Percentiles rank a stretch among this genome's conserved stretches.
These are phyloP conservation scores for Tricholoma furcatifolium DNA, from an alignment of 768 basidiomycete genomes.

Conservation along the genomic window DNA sequence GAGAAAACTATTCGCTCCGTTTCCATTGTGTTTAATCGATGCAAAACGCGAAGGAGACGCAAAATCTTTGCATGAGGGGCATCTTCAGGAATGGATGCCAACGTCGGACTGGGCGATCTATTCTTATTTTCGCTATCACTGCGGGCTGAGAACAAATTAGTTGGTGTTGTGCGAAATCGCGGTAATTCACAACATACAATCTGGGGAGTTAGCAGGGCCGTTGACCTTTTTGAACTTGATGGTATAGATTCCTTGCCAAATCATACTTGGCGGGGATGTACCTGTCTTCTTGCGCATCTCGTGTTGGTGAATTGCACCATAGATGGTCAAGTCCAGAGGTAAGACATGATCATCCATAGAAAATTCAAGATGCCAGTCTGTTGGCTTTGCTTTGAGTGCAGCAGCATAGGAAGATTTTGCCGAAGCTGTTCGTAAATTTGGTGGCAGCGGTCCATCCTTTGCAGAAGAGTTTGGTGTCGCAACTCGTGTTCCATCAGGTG, in stretches of 20 bases:
- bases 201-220: constrained; percentile 69
- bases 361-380: constrained; percentile 97
- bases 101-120: constrained; percentile 61
- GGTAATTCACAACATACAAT: constrained; percentile 46
- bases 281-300: constrained; percentile 76
- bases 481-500: constrained; percentile 93
- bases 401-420: constrained; percentile 83
- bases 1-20: constrained; percentile 54
- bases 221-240: constrained; percentile 91
- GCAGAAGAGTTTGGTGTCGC: constrained; percentile 71
- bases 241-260: constrained; percentile 90
- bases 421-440: constrained; percentile 27
- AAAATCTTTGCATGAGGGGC: constrained; percentile 88
- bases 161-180: neutral
- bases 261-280: constrained; percentile 60
- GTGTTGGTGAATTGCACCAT: constrained; percentile 93
- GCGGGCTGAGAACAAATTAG: constrained; percentile 25
- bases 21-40: constrained; percentile 78
- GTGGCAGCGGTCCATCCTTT: constrained; percentile 37
- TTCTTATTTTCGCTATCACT: constrained; percentile 49
- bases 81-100: constrained; percentile 82
- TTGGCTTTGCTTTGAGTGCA: constrained; percentile 88
- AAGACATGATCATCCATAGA: constrained; percentile 86
- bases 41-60: constrained; percentile 83
- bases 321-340: constrained; percentile 88